Base-by-base conservation (phyloP, 306 rosid species). In the Prosopis cineraria region DNA sequence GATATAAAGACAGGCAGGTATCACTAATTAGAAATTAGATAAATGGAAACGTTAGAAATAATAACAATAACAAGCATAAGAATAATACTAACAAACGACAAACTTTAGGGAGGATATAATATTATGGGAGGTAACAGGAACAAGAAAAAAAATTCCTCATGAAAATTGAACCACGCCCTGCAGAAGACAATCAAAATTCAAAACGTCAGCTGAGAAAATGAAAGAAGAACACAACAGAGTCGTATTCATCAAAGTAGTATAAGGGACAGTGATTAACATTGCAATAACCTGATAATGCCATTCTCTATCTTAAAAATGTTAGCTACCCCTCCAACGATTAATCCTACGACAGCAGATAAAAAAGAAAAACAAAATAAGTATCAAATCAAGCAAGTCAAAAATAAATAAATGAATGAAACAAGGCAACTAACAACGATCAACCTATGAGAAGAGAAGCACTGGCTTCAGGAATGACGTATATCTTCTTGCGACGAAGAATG, bases 121-220 rank as follows among this genome's bases (percentile, higher is more conserved):
- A 92, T 90, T 80, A 92, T 92, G 30, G 97, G 97, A 72, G 95
- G 97, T 71, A 92, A 76, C 30, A 92, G 86, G 90, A 90, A 90
- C 7, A 88, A 83, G 83, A 90, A 85, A 89, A 90, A 92, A 65
- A 92, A 92, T 63, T 92, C 93, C 68, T 92, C 95, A 70, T 92
- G 97, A 77, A 92, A 92, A 70, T 92, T 92, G 91, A 92, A 92
- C 97, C 93, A 92, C 20, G 93, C 66, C 90, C 93, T 90, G 91
- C 59, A 73, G 25, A 79, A 47, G 45, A 36, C 3, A 77, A 25
- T 53, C 52, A 66, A 48, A 53, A 82, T 29, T 29, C 63, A 12
- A 72, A 27, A 31, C 62, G 33, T 69, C 30, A 72, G 50, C 74
- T 17, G 6, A 7, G 33, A 73, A 25, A 69, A 52, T 25, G 3